Base-by-base conservation (phyloP, 495 filamentous ascomycete genomes). In the Gamarada debralockiae region DNA sequence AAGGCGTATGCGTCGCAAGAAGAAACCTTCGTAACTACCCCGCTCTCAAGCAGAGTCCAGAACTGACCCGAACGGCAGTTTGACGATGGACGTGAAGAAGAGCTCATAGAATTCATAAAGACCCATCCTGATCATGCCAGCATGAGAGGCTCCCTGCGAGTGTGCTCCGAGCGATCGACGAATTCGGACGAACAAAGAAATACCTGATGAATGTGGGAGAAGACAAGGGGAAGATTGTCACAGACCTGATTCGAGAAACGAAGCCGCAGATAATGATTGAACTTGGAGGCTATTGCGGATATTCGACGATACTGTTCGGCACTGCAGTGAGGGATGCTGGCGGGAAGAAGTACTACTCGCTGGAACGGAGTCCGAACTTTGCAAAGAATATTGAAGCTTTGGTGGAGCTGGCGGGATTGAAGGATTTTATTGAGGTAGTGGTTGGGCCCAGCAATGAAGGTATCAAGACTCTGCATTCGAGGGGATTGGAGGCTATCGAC, bases 31-130 rank as follows among this genome's bases (percentile, higher is more conserved):
- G 27, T 29, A 29, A 4, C 5, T 29, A 29, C 5, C 27, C 27
- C 27, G 4, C 27, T 29, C 10, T 29, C 4, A 29, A 5, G 27
- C 4, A 29, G 4, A 29, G 5, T 29, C 10, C 27, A 5, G 10
- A 29, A 5, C 5, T 29, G 27, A 29, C 10, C 4, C 27, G 10
- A 29, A n/a, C n/a, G n/a, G 17, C 17, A 41, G 41, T 44, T 44
- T 44, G 18, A 44, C n/a, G 41, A 44, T 23, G 41, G 41, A 12
- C 41, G 41, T 21, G 41, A 44, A 22, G 41, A n/a, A 3, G 41
- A 44, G 41, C 41, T 44, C 6, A 4, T 44, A 5, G 12, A 20
- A 5, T 44, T 14, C n/a, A 23, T 44, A 3, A n/a, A 20, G 4
- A 44, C 4, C 22, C 10, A 24, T 5, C 41, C 41, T 3, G 21